These are phyloP conservation scores for Sphaerulina populicola DNA, from an alignment of 2,329 filamentous ascomycete species.

Conservation along the genomic window DNA sequence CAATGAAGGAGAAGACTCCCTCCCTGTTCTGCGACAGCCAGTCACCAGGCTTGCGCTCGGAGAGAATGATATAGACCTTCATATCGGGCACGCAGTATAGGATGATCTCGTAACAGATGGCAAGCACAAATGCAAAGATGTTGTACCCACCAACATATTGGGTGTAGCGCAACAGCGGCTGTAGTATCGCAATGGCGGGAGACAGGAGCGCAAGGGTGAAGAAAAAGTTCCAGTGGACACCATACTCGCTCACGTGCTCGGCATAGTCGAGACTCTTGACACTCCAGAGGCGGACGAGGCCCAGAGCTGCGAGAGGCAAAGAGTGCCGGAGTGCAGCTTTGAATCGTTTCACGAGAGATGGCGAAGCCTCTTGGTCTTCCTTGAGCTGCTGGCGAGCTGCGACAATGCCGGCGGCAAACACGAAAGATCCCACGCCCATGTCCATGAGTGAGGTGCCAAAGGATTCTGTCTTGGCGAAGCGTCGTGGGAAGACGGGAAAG, in stretches of 20 bases:
- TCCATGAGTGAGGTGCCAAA: slow-evolving; percentile 99
- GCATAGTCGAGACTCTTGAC: slow-evolving; percentile 95
- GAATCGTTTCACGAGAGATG: slow-evolving; percentile 52
- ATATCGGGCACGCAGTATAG: slow-evolving; percentile 65
- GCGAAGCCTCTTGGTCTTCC: slow-evolving; percentile 38
- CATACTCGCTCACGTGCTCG: slow-evolving; percentile 94
- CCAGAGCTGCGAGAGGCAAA: slow-evolving; percentile 70
- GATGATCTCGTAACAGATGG: slow-evolving; percentile 61
- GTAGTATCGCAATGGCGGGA: slow-evolving; percentile 77
- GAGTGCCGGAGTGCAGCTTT: slow-evolving; percentile 66
- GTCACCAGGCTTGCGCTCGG: slow-evolving; percentile 57
- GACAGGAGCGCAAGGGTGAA: slow-evolving; percentile 86
- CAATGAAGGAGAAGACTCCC: slow-evolving; percentile 87
- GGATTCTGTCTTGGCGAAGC: slow-evolving; percentile 97
- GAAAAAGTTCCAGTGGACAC: slow-evolving; percentile 99
- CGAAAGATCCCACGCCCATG: slow-evolving; percentile 91
- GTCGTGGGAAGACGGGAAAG: slow-evolving; percentile 82
- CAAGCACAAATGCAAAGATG: slow-evolving; percentile 61
- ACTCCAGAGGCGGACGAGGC: slow-evolving; percentile 70
- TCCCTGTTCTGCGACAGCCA: slow-evolving; percentile 86
- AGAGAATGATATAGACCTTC: slow-evolving; percentile 73
- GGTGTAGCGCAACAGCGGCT: slow-evolving; percentile 59
- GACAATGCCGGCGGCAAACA: slow-evolving; percentile 89
- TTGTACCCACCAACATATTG: slow-evolving; percentile 58
- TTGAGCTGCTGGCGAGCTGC: slow-evolving; percentile 73